Evolutionary conservation across 495 filamentous ascomycete genomes (phyloP).

Genomic region (Xylaria nigripes): DNA sequence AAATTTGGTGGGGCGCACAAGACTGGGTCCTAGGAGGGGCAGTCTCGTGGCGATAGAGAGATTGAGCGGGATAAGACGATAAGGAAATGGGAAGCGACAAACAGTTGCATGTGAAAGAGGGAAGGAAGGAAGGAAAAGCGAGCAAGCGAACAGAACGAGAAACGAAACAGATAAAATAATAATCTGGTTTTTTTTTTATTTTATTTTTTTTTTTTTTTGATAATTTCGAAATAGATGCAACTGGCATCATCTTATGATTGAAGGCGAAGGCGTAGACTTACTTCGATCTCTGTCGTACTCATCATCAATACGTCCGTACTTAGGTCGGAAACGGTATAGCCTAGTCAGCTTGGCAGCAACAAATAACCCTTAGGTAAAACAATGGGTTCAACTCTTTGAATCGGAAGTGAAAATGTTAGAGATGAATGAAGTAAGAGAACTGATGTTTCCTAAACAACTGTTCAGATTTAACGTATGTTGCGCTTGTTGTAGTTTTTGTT

Average conservation of each 20-base stretch:
- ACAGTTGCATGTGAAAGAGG: background rate
- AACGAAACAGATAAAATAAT: background rate
- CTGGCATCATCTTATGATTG: background rate
- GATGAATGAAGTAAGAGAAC: too few relatives aligned
- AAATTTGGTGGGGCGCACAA: slow-evolving; percentile 10
- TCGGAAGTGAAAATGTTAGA: too few relatives aligned
- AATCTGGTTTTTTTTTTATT: too few relatives aligned
- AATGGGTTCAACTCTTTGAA: too few relatives aligned
- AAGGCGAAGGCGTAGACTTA: background rate
- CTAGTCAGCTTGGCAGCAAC: too few relatives aligned
- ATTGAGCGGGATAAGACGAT: background rate
- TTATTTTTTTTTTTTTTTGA: too few relatives aligned
- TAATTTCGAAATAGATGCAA: background rate
- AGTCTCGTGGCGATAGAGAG: background rate
- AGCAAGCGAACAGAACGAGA: background rate
- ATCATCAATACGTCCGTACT: background rate
- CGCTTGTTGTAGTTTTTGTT: background rate
- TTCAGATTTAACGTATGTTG: background rate
- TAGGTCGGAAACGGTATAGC: background rate
- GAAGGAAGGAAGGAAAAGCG: background rate
- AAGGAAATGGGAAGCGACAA: background rate
- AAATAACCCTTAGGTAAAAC: too few relatives aligned
- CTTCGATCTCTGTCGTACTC: slow-evolving; percentile 3
- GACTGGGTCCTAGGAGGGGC: background rate
- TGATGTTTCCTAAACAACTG: background rate